These are phyloP conservation scores for Colletotrichum sublineola DNA, from an alignment of 2,329 filamentous ascomycete genomes.

Conservation along the genomic window DNA sequence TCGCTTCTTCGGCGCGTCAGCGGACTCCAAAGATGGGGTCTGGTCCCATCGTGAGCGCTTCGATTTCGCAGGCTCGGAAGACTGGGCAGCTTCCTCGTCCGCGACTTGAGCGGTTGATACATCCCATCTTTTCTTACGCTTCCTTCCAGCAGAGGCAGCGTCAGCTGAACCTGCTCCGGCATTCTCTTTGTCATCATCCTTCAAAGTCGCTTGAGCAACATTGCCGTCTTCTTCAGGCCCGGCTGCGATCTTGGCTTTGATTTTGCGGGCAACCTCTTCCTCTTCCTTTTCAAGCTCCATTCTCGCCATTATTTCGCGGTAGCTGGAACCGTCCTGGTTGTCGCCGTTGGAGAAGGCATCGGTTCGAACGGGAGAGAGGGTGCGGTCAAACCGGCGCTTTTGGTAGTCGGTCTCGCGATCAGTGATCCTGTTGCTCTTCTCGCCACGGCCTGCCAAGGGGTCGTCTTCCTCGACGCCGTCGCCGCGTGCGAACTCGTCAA, in stretches of 20 bases:
- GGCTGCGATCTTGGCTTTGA: constrained; percentile 78
- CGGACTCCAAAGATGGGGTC: constrained; percentile 71
- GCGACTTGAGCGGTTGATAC: constrained; percentile 71
- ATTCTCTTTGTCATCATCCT: constrained; percentile 80
- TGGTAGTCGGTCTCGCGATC: constrained; percentile 98
- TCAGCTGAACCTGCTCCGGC: constrained; percentile 77
- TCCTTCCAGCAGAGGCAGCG: constrained; percentile 73
- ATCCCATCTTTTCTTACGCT: constrained; percentile 97
- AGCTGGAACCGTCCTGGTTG: constrained; percentile 80
- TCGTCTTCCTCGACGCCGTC: constrained; percentile 92
- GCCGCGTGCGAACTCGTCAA: constrained; percentile 92
- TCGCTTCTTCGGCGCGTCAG: constrained; percentile 77
- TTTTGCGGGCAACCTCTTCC: constrained; percentile 83
- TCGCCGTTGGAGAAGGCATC: constrained; percentile 86
- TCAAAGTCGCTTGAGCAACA: constrained; percentile 79
- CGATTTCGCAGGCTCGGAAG: constrained; percentile 68
- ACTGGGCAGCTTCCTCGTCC: constrained; percentile 63
- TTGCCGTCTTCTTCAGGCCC: constrained; percentile 69
- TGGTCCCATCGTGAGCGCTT: constrained; percentile 93
- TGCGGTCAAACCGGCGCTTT: constrained; percentile 91
- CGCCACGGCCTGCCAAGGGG: constrained; percentile 82
- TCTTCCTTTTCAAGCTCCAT: constrained; percentile 95
- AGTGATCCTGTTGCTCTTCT: constrained; percentile 90
- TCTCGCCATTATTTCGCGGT: constrained; percentile 90
- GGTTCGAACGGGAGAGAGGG: constrained; percentile 85